Evolutionary conservation across 1,139 yeast genomes (phyloP).

Genomic region (Yamadazyma oceani): DNA sequence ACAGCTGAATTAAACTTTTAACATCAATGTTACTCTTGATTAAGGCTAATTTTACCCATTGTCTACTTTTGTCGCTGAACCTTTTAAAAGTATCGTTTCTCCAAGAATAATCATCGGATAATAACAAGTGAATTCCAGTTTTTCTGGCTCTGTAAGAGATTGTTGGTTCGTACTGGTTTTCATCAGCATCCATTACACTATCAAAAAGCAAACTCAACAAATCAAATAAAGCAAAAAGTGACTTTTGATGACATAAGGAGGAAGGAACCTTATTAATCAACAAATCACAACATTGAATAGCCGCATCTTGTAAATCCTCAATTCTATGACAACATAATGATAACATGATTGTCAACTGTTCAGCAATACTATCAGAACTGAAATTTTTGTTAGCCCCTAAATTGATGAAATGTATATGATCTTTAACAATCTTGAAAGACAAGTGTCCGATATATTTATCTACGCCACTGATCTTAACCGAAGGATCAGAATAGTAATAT

Average conservation of each 20-base stretch:
- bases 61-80: conserved; percentile 57
- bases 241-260: conserved; percentile 68
- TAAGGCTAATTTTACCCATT: conserved; percentile 63
- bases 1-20: conserved; percentile 71
- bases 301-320: conserved; percentile 72
- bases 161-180: conserved; percentile 77
- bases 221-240: conserved; percentile 79
- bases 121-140: conserved; percentile 57
- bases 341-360: conserved; percentile 68
- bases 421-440: conserved; percentile 58
- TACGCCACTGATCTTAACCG: conserved; percentile 70
- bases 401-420: conserved; percentile 49
- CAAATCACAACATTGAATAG: conserved; percentile 74
- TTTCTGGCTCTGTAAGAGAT: conserved; percentile 62
- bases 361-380: conserved; percentile 61
- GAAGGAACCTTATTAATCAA: conserved; percentile 75
- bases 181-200: conserved; percentile 83
- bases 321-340: conserved; percentile 78
- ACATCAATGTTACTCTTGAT: conserved; percentile 66
- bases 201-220: conserved; percentile 74
- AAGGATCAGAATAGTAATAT: conserved; percentile 83
- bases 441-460: conserved; percentile 69
- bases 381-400: conserved; percentile 52
- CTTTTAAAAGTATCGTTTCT: conserved; percentile 65
- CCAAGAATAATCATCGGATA: conserved; percentile 81